Percentiles rank a stretch among this genome's conserved stretches.
These are phyloP conservation scores for Pichia scutulata DNA, from an alignment of 805 yeast genomes.

Conservation along the genomic window DNA sequence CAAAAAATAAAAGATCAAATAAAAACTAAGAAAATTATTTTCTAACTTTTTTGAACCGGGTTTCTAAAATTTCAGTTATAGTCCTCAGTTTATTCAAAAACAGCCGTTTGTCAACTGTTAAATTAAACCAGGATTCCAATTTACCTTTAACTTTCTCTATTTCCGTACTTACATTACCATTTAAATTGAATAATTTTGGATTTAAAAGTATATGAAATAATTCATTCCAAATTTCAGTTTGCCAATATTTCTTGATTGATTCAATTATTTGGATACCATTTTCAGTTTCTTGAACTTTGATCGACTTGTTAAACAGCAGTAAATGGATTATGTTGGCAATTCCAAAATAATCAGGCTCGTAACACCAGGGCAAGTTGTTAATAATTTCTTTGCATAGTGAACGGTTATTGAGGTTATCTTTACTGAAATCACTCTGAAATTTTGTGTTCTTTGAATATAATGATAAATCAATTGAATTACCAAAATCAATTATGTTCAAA, in stretches of 20 bases:
- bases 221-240: slow-evolving; percentile 58
- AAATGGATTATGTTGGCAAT: slow-evolving; percentile 68
- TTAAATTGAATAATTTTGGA: slow-evolving; percentile 30
- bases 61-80: slow-evolving; percentile 7
- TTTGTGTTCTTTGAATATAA: slow-evolving; percentile 42
- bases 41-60: slow-evolving; percentile 3
- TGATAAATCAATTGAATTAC: slow-evolving; percentile 66
- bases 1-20: too few species aligned
- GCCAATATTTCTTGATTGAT: slow-evolving; percentile 69
- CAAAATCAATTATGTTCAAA: slow-evolving; percentile 60
- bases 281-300: slow-evolving; percentile 30
- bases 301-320: slow-evolving; percentile 61
- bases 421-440: slow-evolving; percentile 40
- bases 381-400: slow-evolving; percentile 66
- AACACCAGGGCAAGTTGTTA: slow-evolving; percentile 56
- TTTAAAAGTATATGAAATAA: slow-evolving; percentile 60
- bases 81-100: slow-evolving; percentile 8
- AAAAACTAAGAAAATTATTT: neutral
- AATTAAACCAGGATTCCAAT: slow-evolving; percentile 16
- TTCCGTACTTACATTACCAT: neutral
- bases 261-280: slow-evolving; percentile 31
- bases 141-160: slow-evolving; percentile 4
- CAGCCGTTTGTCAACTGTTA: slow-evolving; percentile 9
- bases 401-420: slow-evolving; percentile 55
- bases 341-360: slow-evolving; percentile 79